Evolutionary conservation across 805 yeast genomes (phyloP), one percentile per base, ranked within the genome.

Genomic region (Peterozyma toletana): DNA sequence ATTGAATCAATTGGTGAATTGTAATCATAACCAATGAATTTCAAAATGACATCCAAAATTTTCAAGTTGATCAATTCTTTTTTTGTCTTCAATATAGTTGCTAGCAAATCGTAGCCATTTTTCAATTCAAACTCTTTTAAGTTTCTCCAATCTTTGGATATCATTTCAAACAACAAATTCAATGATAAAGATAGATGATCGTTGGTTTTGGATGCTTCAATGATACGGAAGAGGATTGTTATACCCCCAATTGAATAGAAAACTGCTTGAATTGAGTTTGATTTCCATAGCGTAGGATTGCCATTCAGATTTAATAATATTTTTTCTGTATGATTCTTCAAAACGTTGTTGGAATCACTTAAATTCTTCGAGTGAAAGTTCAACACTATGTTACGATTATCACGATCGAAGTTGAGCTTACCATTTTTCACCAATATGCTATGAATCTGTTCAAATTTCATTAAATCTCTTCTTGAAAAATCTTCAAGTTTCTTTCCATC

Each of bases 21-120:
- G 33, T 64, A 66, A 49, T 78, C 68, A 57, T 77, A 80, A 0
- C 93, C 95, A 37, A 75, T 68, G 54, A 68, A 74, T 4, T 57
- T 63, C 7, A 83, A 55, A 16, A 84, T 60, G 2, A 70, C 44
- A 41, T 75, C 74, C 11, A 83, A 53, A 2, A 80, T 60, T 15
- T 68, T 69, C n/a, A 75, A 49, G 5, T 62, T 53, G 3, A 73
- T 59, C 41, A 52, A 49, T 4, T 53, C 54, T 48, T 64, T 68
- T 53, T 77, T 78, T 27, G 70, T 62, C 35, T 71, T 73, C 27
- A 83, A 52, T 9, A 84, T 53, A 0, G 81, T 71, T 0, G 75
- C 71, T 1, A 84, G 54, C 2, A 81, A 68, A 21, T 77, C 77
- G 52, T 78, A 84, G 1, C 89, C 89, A 49, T 73, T 74, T 3